Evolutionary conservation across 371 early-diverging fungal species (phyloP).

Genomic region (Mortierella sp.): DNA sequence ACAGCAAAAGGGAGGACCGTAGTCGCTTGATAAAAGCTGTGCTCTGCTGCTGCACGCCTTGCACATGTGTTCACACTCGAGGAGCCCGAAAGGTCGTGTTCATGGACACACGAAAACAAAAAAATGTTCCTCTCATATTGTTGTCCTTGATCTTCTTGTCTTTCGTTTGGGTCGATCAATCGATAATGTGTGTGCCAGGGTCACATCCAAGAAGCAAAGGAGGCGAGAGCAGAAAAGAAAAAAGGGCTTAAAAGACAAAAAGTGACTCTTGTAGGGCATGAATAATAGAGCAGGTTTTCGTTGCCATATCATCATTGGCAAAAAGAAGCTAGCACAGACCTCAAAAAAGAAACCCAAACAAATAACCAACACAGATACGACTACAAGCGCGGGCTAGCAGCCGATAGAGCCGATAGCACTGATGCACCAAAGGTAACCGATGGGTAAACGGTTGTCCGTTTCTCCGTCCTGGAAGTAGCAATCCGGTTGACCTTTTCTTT

Average conservation of each 20-base stretch:
- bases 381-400: neutral
- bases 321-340: neutral
- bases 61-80: neutral
- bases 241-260: neutral
- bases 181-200: slow-evolving; percentile 9
- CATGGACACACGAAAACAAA: slow-evolving; percentile 9
- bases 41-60: neutral
- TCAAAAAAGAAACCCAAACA: neutral
- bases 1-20: neutral
- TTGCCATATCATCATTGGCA: neutral
- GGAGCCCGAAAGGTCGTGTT: neutral
- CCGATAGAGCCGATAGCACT: neutral
- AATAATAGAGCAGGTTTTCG: neutral
- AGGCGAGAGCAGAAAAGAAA: neutral
- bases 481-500: neutral
- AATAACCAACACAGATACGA: neutral
- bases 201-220: neutral
- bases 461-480: neutral
- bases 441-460: neutral
- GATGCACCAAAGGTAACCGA: neutral
- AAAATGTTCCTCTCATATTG: neutral
- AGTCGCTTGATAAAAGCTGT: neutral
- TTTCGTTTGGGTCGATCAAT: neutral
- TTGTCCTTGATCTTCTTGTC: neutral
- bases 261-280: neutral